phyloP scores from a whole-genome alignment of 345 rosid genomes.

The Gossypium arboreum region DNA sequence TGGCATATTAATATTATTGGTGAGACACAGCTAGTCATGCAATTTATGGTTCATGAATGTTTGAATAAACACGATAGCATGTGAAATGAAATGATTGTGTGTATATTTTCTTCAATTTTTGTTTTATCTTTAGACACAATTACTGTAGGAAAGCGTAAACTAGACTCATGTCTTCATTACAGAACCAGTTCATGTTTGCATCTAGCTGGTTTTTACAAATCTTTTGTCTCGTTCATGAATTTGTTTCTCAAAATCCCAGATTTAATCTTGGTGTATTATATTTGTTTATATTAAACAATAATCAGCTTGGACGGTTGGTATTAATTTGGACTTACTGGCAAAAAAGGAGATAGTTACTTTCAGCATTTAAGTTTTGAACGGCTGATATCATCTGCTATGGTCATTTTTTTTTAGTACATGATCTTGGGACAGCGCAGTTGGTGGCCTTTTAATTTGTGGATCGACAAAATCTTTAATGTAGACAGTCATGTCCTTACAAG shows the following conservation, averaged over 20 bases:
- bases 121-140: not conserved
- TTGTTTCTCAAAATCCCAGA: too few relatives aligned
- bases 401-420: not conserved
- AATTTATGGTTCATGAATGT: not conserved
- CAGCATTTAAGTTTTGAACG: constrained; percentile 3
- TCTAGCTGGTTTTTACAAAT: too few relatives aligned
- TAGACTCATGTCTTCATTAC: constrained; percentile 9
- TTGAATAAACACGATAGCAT: not conserved
- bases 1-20: not conserved
- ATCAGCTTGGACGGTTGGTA: not conserved
- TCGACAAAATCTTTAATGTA: not conserved
- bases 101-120: not conserved
- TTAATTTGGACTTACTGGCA: not conserved
- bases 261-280: too few relatives aligned
- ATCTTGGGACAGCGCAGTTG: not conserved
- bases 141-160: not conserved
- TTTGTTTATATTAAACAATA: not conserved
- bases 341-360: not conserved
- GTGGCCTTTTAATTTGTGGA: not conserved
- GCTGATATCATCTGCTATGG: not conserved
- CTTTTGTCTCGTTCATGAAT: too few relatives aligned
- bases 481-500: not conserved
- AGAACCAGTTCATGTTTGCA: not conserved
- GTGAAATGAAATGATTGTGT: not conserved
- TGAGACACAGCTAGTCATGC: not conserved